These are phyloP conservation scores for Aspergillus viridinutans DNA, from an alignment of 2,329 filamentous ascomycete genomes.

Conservation along the genomic window DNA sequence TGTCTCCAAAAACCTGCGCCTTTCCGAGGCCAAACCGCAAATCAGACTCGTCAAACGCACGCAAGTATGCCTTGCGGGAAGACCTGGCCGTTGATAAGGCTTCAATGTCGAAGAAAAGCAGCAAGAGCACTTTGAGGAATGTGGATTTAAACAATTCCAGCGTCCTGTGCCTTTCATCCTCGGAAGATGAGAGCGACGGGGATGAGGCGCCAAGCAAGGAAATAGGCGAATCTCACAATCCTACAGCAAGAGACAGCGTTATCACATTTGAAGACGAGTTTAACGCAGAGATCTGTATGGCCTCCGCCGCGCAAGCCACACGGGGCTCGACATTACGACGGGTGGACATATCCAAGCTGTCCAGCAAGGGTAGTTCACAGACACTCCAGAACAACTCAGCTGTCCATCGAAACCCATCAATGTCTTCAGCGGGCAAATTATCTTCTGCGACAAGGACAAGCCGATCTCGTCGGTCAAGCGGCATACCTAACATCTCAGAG, in stretches of 20 bases:
- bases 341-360: conserved; percentile 24
- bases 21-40: conserved; percentile 11
- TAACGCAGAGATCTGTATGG: conserved; percentile 42
- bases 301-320: conserved; percentile 34
- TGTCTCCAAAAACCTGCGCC: conserved; percentile 19
- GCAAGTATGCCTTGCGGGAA: conserved; percentile 14
- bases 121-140: conserved; percentile 34
- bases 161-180: conserved; percentile 48
- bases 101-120: conserved; percentile 34
- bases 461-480: conserved; percentile 27
- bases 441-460: conserved; percentile 20
- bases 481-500: conserved; percentile 33
- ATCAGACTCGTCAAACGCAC: conserved; percentile 15
- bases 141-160: conserved; percentile 43
- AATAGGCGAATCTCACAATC: conserved; percentile 9
- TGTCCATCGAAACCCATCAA: conserved; percentile 19
- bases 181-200: conserved; percentile 43
- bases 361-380: conserved; percentile 24
- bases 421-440: conserved; percentile 26
- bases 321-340: conserved; percentile 24
- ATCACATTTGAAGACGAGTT: conserved; percentile 34
- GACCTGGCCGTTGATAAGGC: conserved; percentile 16
- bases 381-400: conserved; percentile 14
- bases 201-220: conserved; percentile 19
- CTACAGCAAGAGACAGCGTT: conserved; percentile 34